Evolutionary conservation across 2,329 filamentous ascomycete species (phyloP).

Genomic region (Fusarium zealandicum): DNA sequence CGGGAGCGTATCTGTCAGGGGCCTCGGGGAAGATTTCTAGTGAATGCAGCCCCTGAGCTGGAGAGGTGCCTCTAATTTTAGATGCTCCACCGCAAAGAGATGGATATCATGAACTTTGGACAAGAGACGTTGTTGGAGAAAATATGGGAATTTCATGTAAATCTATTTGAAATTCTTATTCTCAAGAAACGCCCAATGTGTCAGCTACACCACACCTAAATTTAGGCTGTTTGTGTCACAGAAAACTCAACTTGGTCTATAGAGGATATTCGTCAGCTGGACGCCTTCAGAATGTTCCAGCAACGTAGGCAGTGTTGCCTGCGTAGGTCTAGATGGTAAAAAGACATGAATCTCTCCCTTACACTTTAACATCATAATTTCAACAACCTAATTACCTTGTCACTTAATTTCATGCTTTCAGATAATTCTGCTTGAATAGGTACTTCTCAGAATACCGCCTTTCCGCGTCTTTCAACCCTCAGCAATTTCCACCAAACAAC

Average conservation of each 20-base stretch:
- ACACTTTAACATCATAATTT: not conserved
- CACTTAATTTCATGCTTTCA: not conserved
- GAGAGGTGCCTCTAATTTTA: constrained; percentile 34
- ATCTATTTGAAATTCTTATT: too few species aligned
- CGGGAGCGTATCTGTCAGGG: constrained; percentile 28
- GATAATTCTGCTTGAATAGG: not conserved
- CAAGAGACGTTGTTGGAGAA: not conserved
- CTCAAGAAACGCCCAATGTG: too few species aligned
- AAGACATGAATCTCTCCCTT: not conserved
- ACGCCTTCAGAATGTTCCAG: constrained; percentile 39
- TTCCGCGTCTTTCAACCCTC: too few species aligned
- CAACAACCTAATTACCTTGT: not conserved
- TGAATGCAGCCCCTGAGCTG: constrained; percentile 25
- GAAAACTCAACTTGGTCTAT: not conserved
- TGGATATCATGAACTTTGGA: constrained; percentile 25
- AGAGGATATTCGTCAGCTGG: constrained; percentile 14
- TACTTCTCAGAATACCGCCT: not conserved
- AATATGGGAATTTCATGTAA: too few species aligned
- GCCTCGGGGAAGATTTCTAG: constrained; percentile 13
- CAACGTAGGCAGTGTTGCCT: constrained; percentile 39
- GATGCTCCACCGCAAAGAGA: constrained; percentile 22
- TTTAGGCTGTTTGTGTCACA: not conserved
- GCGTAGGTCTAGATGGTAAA: not conserved
- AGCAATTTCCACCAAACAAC: too few species aligned
- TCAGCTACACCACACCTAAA: too few species aligned